phyloP scores from a whole-genome alignment of 1,284 basidiomycete species.

The Cerrena zonata region DNA sequence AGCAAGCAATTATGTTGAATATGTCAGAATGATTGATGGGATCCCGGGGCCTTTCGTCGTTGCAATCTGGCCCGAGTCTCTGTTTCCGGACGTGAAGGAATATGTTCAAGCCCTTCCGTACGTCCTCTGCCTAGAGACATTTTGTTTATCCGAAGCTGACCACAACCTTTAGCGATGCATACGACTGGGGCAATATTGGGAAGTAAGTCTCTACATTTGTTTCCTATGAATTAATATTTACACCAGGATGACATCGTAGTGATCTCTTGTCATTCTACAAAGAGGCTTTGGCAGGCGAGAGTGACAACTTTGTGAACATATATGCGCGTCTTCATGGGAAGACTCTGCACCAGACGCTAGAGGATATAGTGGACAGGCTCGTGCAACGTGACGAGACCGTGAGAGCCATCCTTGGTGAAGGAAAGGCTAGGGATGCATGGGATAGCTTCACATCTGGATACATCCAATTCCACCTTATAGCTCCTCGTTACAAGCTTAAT shows the following conservation, averaged over 20 bases:
- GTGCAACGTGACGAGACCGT: neutral
- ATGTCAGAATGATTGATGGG: conserved; percentile 3
- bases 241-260: neutral
- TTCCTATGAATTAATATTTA: neutral
- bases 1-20: conserved; percentile 1
- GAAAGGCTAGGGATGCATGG: neutral
- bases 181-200: neutral
- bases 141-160: too few relatives aligned
- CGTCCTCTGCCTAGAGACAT: neutral
- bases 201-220: conserved; percentile 1
- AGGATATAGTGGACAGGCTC: neutral
- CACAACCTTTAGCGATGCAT: neutral
- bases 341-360: neutral
- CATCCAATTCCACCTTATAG: neutral
- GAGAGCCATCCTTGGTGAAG: neutral
- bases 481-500: conserved; percentile 1
- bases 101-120: conserved; percentile 6
- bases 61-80: conserved; percentile 1
- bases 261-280: conserved; percentile 6
- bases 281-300: neutral
- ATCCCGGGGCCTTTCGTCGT: conserved; percentile 2
- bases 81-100: neutral
- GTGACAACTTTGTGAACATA: neutral
- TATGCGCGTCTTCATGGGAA: neutral
- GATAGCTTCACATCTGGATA: neutral